Evolutionary conservation across 2,329 filamentous ascomycete genomes (phyloP).

Genomic region (Aspergillus chevalieri): DNA sequence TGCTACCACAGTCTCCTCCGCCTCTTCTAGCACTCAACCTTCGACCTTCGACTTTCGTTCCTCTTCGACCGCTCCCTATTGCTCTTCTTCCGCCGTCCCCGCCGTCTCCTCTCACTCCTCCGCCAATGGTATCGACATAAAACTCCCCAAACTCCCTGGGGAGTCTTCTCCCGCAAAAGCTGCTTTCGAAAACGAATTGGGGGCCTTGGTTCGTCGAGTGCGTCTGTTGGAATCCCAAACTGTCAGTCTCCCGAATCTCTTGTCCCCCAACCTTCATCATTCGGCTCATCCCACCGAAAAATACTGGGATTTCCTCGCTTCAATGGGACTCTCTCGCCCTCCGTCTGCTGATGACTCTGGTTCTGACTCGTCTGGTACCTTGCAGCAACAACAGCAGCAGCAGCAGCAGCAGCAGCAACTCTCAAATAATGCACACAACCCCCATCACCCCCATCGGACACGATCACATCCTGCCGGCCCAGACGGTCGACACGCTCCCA

Average conservation of each 20-base stretch:
- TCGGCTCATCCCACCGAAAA: slow-evolving; percentile 48
- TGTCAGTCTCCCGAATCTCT: slow-evolving; percentile 39
- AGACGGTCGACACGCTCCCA: slow-evolving; percentile 22
- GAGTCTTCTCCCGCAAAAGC: slow-evolving; percentile 68
- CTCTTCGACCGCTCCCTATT: slow-evolving; percentile 3
- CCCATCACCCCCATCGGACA: slow-evolving; percentile 31
- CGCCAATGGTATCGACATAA: slow-evolving; percentile 46
- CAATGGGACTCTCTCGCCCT: slow-evolving; percentile 28
- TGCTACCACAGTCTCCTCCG: slow-evolving; percentile 14
- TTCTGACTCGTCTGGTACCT: slow-evolving; percentile 27
- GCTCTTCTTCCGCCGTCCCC: neutral
- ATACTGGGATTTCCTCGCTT: slow-evolving; percentile 28
- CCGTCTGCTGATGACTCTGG: slow-evolving; percentile 29
- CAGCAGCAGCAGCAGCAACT: slow-evolving; percentile 18
- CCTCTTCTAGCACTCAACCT: slow-evolving; percentile 20
- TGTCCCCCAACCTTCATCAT: slow-evolving; percentile 75
- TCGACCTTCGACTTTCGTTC: slow-evolving; percentile 32
- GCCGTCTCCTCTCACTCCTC: slow-evolving; percentile 10
- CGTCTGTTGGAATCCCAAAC: slow-evolving; percentile 77
- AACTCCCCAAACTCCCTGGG: slow-evolving; percentile 68
- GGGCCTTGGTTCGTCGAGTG: slow-evolving; percentile 69
- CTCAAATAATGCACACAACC: slow-evolving; percentile 10
- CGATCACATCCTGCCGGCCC: slow-evolving; percentile 29
- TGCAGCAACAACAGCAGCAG: slow-evolving; percentile 31
- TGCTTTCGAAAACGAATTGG: slow-evolving; percentile 74